Evolutionary conservation across 1,284 basidiomycete species (phyloP), one percentile per base, ranked within the genome.

Genomic region (Heterobasidion occidentale): DNA sequence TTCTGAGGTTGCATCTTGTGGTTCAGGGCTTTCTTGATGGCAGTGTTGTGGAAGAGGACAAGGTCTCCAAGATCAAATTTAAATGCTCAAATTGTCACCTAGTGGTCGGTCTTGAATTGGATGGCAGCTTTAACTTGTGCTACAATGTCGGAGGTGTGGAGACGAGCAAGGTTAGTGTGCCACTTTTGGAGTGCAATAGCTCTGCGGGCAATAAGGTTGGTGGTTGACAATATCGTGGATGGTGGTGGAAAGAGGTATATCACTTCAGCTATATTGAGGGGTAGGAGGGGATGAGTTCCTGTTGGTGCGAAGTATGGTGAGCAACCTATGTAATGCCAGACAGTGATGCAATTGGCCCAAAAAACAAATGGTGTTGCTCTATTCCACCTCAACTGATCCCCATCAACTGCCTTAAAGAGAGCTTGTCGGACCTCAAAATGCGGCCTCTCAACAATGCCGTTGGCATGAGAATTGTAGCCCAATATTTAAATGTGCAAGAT

Each of bases 321-420:
- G 19, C 27, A 19, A 17, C 46, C 46, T 6, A 48, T 48, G 17
- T 3, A 6, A 12, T 3, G 3, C 11, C 7, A 67, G 65, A 54
- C 67, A 76, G 53, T 71, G 77, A 77, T 62, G 0, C 67, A 54
- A 14, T 79, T 73, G 0, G 73, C 70, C 74, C 75, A 78, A 42
- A 77, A 70, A 0, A 74, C 67, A 1, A 59, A 65, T 9, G 65
- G 65, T 0, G 65, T 56, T 0, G 60, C 52, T 0, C 54, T 20
- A 0, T 60, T 58, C 77, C 74, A 77, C 45, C 64, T 62, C 1
- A 53, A 46, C 50, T 65, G 54, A 17, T 74, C 65, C 0, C 71
- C 72, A 1, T 67, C 65, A 7, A 59, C 61, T 12, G 46, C 68
- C 56, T 77, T 78, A 36, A 72, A 60, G 0, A 78, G 46, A 1